A percentile compares a stretch with the other conserved stretches of the same genome.
Evolutionary conservation across 345 rosid species (phyloP).

Genomic region (Brassica rapa): DNA sequence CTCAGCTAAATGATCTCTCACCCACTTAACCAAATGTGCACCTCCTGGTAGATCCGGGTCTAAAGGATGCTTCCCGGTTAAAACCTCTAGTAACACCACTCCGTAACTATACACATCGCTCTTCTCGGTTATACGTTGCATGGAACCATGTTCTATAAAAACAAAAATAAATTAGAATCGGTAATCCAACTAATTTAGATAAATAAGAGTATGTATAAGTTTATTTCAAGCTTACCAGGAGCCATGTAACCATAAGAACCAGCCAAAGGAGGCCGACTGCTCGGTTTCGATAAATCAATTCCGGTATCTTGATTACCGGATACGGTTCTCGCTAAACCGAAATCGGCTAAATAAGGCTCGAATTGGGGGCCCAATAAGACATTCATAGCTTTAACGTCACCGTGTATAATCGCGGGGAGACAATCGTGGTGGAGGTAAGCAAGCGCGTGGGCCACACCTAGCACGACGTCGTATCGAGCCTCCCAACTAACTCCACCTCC

Average conservation of each 20-base stretch:
- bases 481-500: conserved; percentile 60
- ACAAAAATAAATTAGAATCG: background rate
- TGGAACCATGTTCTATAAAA: conserved; percentile 67
- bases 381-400: conserved; percentile 83
- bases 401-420: conserved; percentile 76
- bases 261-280: conserved; percentile 52
- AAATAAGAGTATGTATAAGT: background rate
- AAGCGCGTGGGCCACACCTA: conserved; percentile 79
- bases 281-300: conserved; percentile 46
- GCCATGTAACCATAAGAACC: conserved; percentile 97
- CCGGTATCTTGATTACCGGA: conserved; percentile 45
- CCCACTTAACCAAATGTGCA: conserved; percentile 83
- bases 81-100: conserved; percentile 72
- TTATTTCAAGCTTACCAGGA: conserved; percentile 59
- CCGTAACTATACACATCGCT: conserved; percentile 88
- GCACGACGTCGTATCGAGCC: conserved; percentile 62
- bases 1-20: conserved; percentile 62
- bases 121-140: conserved; percentile 63
- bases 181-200: background rate
- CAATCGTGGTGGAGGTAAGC: conserved; percentile 89
- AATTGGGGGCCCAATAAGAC: conserved; percentile 63
- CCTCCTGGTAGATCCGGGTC: conserved; percentile 73
- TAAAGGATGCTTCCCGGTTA: conserved; percentile 77
- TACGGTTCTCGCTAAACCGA: conserved; percentile 74
- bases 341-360: conserved; percentile 83